A percentile compares a stretch with the other conserved stretches of the same genome.
Evolutionary conservation across 176 grass and related monocot genomes (phyloP).

Genomic region (Alopecurus myosuroides): DNA sequence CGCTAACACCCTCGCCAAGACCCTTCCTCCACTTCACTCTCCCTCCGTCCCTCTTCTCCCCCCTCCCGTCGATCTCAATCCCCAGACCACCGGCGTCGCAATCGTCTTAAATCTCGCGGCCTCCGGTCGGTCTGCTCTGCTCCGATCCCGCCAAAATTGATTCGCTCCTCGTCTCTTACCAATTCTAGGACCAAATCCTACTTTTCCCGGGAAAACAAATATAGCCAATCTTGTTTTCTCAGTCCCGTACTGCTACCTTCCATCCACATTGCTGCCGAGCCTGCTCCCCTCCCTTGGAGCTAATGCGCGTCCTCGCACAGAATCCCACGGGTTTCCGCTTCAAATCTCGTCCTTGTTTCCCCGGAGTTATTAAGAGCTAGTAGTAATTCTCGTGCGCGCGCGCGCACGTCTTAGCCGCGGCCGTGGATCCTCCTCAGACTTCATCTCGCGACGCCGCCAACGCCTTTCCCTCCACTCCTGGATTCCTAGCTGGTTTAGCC

Average conservation of each 20-base stretch:
- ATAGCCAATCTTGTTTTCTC: background rate
- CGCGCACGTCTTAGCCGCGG: background rate
- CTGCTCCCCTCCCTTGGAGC: constrained; percentile 17
- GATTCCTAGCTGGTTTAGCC: background rate
- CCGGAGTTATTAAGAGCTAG: constrained; percentile 20
- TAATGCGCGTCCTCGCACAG: constrained; percentile 36
- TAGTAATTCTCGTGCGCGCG: background rate
- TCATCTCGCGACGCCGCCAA: background rate
- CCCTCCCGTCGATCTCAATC: background rate
- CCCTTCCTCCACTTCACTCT: background rate
- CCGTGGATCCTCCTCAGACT: background rate
- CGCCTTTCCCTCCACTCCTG: background rate
- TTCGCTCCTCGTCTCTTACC: background rate
- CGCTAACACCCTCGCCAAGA: background rate
- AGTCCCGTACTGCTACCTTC: constrained; percentile 1
- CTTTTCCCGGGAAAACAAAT: background rate
- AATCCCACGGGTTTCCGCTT: background rate
- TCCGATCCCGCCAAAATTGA: constrained; percentile 16
- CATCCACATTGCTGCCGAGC: constrained; percentile 16
- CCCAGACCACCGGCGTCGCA: constrained; percentile 14
- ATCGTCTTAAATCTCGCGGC: constrained; percentile 22
- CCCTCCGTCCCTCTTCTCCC: background rate
- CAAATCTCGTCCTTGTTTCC: constrained; percentile 26
- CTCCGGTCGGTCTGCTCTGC: background rate
- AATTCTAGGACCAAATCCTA: background rate